Evolutionary conservation across 768 basidiomycete genomes (phyloP).

Genomic region (Boletus vermiculosoides): DNA sequence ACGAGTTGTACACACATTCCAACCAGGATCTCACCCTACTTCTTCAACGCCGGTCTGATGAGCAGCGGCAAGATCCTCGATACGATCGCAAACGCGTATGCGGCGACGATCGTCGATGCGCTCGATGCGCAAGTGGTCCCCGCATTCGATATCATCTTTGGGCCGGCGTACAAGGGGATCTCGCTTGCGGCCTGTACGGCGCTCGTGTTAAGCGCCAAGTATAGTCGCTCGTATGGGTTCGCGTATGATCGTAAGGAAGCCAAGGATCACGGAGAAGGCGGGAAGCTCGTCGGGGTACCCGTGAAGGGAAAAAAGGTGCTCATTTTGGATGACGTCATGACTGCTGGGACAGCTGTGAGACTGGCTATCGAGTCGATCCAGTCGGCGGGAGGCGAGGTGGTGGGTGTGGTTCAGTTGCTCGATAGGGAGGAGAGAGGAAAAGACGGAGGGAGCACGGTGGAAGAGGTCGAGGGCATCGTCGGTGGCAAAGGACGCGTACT

Average conservation of each 20-base stretch:
- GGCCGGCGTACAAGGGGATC: constrained; percentile 98
- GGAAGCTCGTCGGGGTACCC: constrained; percentile 81
- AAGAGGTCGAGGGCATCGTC: constrained; percentile 74
- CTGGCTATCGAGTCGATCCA: constrained; percentile 75
- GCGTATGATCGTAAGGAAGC: constrained; percentile 94
- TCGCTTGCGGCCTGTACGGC: constrained; percentile 85
- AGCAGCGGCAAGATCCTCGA: constrained; percentile 80
- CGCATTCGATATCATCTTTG: constrained; percentile 82
- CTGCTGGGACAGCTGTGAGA: constrained; percentile 85
- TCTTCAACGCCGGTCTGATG: constrained; percentile 92
- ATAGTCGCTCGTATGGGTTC: constrained; percentile 69
- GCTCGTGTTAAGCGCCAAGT: constrained; percentile 65
- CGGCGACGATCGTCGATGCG: constrained; percentile 67
- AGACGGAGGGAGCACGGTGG: constrained; percentile 64
- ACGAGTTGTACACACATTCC: not conserved
- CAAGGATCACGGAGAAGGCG: constrained; percentile 97
- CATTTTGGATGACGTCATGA: constrained; percentile 96
- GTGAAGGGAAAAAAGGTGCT: constrained; percentile 81
- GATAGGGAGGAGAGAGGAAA: constrained; percentile 58
- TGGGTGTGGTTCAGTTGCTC: constrained; percentile 84
- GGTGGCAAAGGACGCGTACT: constrained; percentile 66
- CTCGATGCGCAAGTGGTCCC: constrained; percentile 32
- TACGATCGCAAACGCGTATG: constrained; percentile 78
- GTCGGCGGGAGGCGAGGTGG: constrained; percentile 71
- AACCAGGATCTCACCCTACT: constrained; percentile 85